Conservation (phyloP, 2,329 filamentous ascomycete genomes). For the Apiospora sp. region DNA sequence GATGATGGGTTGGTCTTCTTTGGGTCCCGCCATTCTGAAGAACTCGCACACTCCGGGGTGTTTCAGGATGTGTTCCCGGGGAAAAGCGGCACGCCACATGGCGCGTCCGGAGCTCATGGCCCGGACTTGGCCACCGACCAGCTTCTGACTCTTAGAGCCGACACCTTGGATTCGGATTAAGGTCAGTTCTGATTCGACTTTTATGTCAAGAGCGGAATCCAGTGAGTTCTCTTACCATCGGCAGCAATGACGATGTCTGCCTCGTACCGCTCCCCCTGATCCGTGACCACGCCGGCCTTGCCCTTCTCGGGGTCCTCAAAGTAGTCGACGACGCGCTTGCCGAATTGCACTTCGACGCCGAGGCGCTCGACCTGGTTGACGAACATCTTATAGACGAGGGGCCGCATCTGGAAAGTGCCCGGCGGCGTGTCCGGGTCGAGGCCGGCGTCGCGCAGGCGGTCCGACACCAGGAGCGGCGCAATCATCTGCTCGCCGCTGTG, state of each 20-base stretch:
- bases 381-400: constrained; percentile 63
- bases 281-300: constrained; percentile 57
- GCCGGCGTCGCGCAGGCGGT: constrained; percentile 51
- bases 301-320: constrained; percentile 51
- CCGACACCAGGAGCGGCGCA: constrained; percentile 55
- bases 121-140: constrained; percentile 51
- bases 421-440: constrained; percentile 55
- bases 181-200: not conserved
- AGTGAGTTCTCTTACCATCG: constrained; percentile 41
- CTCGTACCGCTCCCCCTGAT: constrained; percentile 55
- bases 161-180: constrained; percentile 39
- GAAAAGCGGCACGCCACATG: constrained; percentile 54
- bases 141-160: constrained; percentile 53
- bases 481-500: constrained; percentile 59
- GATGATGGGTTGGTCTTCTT: constrained; percentile 51
- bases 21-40: constrained; percentile 51
- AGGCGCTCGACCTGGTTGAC: constrained; percentile 55
- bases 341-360: constrained; percentile 56
- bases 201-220: no score
- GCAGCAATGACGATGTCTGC: constrained; percentile 58
- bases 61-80: constrained; percentile 49
- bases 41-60: constrained; percentile 48
- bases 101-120: constrained; percentile 52
- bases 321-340: constrained; percentile 57
- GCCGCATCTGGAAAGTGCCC: constrained; percentile 63